Percentiles rank a stretch among this genome's conserved stretches.
phyloP scores from a whole-genome alignment of 805 yeast species.

The Candida germanica region DNA sequence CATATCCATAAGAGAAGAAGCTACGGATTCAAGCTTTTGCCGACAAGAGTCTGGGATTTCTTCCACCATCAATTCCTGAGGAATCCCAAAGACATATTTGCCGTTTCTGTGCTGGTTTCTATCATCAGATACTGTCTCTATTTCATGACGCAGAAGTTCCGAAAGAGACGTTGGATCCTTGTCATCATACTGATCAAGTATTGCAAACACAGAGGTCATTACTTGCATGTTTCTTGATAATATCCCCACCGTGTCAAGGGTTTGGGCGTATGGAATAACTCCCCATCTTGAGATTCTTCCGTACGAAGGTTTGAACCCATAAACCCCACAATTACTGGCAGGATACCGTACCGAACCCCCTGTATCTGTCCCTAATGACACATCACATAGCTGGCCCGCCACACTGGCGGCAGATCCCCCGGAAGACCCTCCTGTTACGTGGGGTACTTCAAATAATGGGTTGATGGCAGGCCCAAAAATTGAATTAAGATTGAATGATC shows the following conservation, averaged over 20 bases:
- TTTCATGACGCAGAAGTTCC: constrained; percentile 26
- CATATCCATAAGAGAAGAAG: constrained; percentile 40
- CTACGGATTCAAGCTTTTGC: constrained; percentile 44
- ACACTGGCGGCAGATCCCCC: constrained; percentile 97
- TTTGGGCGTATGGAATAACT: constrained; percentile 87
- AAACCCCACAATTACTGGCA: constrained; percentile 77
- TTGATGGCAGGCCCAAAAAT: constrained; percentile 57
- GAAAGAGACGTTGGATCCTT: constrained; percentile 77
- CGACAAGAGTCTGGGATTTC: constrained; percentile 50
- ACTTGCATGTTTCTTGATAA: constrained; percentile 49
- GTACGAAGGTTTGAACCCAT: constrained; percentile 92
- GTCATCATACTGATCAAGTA: constrained; percentile 59
- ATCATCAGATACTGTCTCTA: constrained; percentile 12
- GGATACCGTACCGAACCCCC: constrained; percentile 97
- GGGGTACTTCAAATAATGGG: constrained; percentile 33
- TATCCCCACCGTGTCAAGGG: constrained; percentile 91
- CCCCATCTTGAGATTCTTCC: constrained; percentile 94
- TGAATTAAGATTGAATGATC: constrained; percentile 62
- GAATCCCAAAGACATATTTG: constrained; percentile 62
- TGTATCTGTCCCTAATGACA: constrained; percentile 91
- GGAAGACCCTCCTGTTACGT: constrained; percentile 83
- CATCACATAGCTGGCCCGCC: constrained; percentile 63
- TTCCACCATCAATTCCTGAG: constrained; percentile 59
- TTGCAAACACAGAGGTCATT: constrained; percentile 48
- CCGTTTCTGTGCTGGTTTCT: constrained; percentile 13